Percentiles rank a stretch among this genome's conserved stretches.
Conservation (phyloP, 352 stramenopile species). For the Hyaloperonospora brassicae region DNA sequence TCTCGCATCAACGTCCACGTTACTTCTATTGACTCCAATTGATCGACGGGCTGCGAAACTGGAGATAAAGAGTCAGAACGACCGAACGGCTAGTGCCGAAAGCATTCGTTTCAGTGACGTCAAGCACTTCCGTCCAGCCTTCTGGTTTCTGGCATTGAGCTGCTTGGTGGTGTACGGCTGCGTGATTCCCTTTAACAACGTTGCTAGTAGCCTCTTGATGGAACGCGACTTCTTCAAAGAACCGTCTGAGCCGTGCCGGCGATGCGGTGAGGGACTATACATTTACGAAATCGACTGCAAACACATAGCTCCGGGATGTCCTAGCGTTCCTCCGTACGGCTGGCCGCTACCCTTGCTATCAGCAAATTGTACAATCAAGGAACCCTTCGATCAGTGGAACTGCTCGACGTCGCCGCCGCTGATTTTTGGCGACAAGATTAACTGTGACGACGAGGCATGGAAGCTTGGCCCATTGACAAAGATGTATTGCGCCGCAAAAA, state of each 20-base stretch:
- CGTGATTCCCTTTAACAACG: constrained; percentile 92
- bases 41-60: constrained; percentile 54
- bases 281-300: constrained; percentile 39
- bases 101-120: constrained; percentile 67
- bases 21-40: constrained; percentile 73
- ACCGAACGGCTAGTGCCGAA: constrained; percentile 20
- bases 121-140: constrained; percentile 72
- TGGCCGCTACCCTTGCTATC: constrained; percentile 67
- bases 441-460: constrained; percentile 69
- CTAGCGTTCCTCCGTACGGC: constrained; percentile 57
- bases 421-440: constrained; percentile 65
- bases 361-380: constrained; percentile 62
- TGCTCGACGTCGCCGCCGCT: constrained; percentile 49
- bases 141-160: constrained; percentile 86
- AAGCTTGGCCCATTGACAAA: constrained; percentile 50
- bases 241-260: constrained; percentile 35
- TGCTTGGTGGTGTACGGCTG: constrained; percentile 90
- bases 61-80: constrained; percentile 20
- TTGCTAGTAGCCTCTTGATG: constrained; percentile 88
- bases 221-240: constrained; percentile 86
- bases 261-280: constrained; percentile 59
- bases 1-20: constrained; percentile 48
- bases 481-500: constrained; percentile 57
- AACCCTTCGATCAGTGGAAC: constrained; percentile 46
- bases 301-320: constrained; percentile 39